Percentiles rank a stretch among this genome's conserved stretches.
Evolutionary conservation across 2,329 filamentous ascomycete species (phyloP).

Genomic region (Shiraia sp.): DNA sequence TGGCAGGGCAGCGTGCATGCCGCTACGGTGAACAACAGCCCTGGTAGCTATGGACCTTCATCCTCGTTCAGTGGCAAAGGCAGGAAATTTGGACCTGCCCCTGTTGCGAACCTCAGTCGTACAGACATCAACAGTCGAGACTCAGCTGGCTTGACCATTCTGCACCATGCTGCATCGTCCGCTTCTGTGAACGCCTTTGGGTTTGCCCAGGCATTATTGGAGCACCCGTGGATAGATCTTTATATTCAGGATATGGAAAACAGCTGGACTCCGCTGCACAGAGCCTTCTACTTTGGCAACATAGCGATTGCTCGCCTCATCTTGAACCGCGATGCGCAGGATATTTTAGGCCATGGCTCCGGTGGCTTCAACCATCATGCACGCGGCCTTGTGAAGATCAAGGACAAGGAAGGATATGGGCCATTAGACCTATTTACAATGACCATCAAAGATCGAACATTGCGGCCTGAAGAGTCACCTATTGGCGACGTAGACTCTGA

Average conservation of each 20-base stretch:
- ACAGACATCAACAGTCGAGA: conserved; percentile 86
- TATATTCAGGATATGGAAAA: conserved; percentile 88
- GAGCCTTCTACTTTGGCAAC: conserved; percentile 88
- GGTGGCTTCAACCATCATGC: conserved; percentile 64
- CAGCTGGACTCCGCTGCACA: conserved; percentile 93
- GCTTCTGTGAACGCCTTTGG: conserved; percentile 67
- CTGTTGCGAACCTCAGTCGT: conserved; percentile 52
- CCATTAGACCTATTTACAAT: conserved; percentile 91
- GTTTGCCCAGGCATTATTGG: conserved; percentile 79
- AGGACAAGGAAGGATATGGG: conserved; percentile 92
- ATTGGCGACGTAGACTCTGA: conserved; percentile 56
- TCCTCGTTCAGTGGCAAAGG: conserved; percentile 46
- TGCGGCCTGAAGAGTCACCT: conserved; percentile 50
- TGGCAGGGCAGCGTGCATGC: conserved; percentile 37
- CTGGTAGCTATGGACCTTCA: conserved; percentile 52
- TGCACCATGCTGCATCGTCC: conserved; percentile 84
- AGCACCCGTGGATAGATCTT: conserved; percentile 81
- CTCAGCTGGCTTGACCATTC: conserved; percentile 75
- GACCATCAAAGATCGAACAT: conserved; percentile 78
- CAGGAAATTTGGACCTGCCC: conserved; percentile 27
- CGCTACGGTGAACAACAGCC: conserved; percentile 49
- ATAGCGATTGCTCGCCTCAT: conserved; percentile 82
- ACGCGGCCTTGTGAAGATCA: conserved; percentile 85
- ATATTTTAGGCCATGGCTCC: conserved; percentile 65
- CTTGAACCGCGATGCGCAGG: conserved; percentile 73